Evolutionary conservation across 768 basidiomycete species (phyloP).

Genomic region (Epithele typhae): DNA sequence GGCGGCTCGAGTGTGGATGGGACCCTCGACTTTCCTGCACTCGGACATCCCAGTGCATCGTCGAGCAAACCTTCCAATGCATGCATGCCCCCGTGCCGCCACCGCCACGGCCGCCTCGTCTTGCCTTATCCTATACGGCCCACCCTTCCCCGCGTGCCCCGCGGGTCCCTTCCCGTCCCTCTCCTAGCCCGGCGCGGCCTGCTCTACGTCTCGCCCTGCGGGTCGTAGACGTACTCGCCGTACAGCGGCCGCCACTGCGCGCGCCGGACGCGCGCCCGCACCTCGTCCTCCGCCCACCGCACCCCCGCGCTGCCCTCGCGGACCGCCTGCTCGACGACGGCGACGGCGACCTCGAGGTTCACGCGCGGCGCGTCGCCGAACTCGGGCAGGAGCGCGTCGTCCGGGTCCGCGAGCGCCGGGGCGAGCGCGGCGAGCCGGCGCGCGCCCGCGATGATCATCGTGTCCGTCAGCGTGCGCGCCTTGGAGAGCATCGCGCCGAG

Average conservation of each 20-base stretch:
- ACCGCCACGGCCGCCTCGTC: no score
- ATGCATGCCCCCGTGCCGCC: no score
- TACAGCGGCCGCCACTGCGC: slow-evolving; percentile 67
- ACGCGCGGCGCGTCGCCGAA: slow-evolving; percentile 68
- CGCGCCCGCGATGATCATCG: slow-evolving; percentile 83
- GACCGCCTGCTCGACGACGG: slow-evolving; percentile 77
- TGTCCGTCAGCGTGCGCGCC: slow-evolving; percentile 64
- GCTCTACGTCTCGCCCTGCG: slow-evolving; percentile 35
- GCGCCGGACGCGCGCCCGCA: slow-evolving; percentile 44
- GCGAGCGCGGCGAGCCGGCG: slow-evolving; percentile 72
- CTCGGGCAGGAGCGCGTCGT: slow-evolving; percentile 72
- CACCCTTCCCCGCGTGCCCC: background rate
- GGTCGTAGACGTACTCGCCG: slow-evolving; percentile 58
- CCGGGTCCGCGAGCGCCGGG: slow-evolving; percentile 67
- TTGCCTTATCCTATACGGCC: no score
- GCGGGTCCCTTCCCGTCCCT: background rate
- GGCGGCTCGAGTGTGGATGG: no score
- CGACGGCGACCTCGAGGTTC: slow-evolving; percentile 74
- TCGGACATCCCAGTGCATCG: no score
- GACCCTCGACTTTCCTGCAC: no score
- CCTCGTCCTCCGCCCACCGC: slow-evolving; percentile 44
- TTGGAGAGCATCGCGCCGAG: slow-evolving; percentile 71
- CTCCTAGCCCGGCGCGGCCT: background rate
- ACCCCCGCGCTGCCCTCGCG: slow-evolving; percentile 63
- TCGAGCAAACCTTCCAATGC: no score